Evolutionary conservation across 2,329 filamentous ascomycete species (phyloP).

Genomic region (Gremmenia infestans): DNA sequence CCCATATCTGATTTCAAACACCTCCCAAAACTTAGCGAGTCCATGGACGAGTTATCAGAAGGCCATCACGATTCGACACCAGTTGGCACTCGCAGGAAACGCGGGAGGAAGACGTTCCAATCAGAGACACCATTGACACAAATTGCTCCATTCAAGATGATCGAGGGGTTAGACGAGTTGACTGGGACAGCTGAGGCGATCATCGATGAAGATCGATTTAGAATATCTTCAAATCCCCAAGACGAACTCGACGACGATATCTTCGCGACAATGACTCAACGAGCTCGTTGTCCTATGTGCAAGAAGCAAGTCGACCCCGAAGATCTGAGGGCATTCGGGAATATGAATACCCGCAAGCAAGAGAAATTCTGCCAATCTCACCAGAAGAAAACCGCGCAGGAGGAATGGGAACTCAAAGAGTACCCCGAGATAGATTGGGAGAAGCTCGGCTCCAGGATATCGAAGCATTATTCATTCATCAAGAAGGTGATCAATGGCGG

Average conservation of each 20-base stretch:
- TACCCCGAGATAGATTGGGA: slow-evolving; percentile 73
- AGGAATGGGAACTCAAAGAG: slow-evolving; percentile 36
- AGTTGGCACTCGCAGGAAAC: not conserved
- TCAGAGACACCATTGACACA: slow-evolving; percentile 1
- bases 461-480: slow-evolving; percentile 50
- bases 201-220: not conserved
- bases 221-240: not conserved
- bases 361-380: slow-evolving; percentile 60
- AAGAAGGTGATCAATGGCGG: slow-evolving; percentile 51
- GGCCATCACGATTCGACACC: not conserved
- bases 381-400: slow-evolving; percentile 48
- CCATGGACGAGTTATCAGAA: not conserved
- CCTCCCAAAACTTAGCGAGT: not conserved
- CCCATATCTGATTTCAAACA: not conserved
- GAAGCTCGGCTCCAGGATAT: slow-evolving; percentile 53
- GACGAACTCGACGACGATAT: slow-evolving; percentile 3
- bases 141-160: slow-evolving; percentile 8
- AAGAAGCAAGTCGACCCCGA: slow-evolving; percentile 50
- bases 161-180: slow-evolving; percentile 6
- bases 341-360: slow-evolving; percentile 54
- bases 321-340: slow-evolving; percentile 49
- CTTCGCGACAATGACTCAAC: slow-evolving; percentile 8
- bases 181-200: slow-evolving; percentile 3
- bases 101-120: not conserved
- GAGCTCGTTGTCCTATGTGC: slow-evolving; percentile 60